Conservation (phyloP, 345 rosid genomes). For the Eucalyptus tenuipes region DNA sequence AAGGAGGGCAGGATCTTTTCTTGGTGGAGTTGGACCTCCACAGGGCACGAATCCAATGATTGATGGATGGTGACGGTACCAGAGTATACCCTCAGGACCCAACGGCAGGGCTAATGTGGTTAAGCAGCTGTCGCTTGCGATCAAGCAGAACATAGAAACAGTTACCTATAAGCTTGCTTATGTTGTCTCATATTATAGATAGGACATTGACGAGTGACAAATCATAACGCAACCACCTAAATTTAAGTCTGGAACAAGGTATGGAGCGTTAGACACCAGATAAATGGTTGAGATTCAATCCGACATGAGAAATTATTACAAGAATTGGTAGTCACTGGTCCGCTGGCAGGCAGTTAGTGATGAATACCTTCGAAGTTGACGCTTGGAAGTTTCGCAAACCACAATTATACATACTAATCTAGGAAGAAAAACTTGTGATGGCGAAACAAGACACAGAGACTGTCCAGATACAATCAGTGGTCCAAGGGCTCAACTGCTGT, state of each 20-base stretch:
- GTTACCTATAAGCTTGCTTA: background rate
- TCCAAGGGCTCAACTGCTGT: constrained; percentile 89
- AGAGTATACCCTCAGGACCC: background rate
- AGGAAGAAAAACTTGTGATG: background rate
- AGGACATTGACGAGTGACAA: background rate
- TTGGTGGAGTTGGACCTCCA: background rate
- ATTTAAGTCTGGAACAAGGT: background rate
- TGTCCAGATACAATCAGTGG: constrained; percentile 10
- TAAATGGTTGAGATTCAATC: background rate
- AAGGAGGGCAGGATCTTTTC: background rate
- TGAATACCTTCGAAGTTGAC: background rate
- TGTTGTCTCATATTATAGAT: background rate
- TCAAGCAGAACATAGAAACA: background rate
- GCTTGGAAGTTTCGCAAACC: background rate
- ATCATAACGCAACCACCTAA: background rate
- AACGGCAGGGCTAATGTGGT: background rate
- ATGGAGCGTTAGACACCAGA: background rate
- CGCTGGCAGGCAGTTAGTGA: background rate
- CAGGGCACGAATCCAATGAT: background rate
- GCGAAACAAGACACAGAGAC: background rate
- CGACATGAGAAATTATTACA: background rate
- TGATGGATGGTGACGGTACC: background rate
- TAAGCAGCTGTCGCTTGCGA: background rate
- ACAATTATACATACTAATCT: background rate
- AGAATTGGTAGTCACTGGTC: background rate